Percentiles rank a stretch among this genome's conserved stretches.
These are phyloP conservation scores for Lachancea sp. DNA, from an alignment of 805 yeast species.

Conservation along the genomic window DNA sequence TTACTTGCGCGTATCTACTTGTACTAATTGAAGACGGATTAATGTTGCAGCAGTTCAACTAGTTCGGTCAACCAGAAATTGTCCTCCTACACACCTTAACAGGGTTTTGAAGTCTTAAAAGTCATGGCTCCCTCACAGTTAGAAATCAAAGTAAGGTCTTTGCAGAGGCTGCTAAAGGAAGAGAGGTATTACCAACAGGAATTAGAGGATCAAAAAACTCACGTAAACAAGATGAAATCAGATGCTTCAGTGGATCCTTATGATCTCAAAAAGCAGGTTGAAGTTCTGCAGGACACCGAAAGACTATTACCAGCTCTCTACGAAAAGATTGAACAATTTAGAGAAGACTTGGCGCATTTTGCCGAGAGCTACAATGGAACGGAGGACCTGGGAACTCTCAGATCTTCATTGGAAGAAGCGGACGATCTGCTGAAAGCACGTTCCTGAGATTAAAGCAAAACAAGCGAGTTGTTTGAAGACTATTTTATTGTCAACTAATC, in stretches of 20 bases:
- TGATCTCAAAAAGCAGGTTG: constrained; percentile 52
- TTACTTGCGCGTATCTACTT: too few relatives aligned
- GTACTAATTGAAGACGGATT: too few relatives aligned
- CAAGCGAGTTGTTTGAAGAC: too few relatives aligned
- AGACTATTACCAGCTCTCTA: constrained; percentile 45
- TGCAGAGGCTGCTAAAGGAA: constrained; percentile 64
- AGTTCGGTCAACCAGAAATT: too few relatives aligned
- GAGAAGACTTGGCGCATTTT: constrained; percentile 36
- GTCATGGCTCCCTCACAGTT: constrained; percentile 62
- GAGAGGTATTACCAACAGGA: constrained; percentile 55
- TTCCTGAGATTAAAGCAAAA: too few relatives aligned
- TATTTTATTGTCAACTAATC: too few relatives aligned
- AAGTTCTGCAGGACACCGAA: constrained; percentile 49
- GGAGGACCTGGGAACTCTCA: constrained; percentile 30
- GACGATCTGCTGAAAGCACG: constrained; percentile 1
- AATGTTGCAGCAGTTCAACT: too few relatives aligned
- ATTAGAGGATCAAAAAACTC: constrained; percentile 44
- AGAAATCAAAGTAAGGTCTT: constrained; percentile 65
- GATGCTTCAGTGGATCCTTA: constrained; percentile 49
- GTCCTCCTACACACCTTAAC: neutral
- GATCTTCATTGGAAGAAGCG: constrained; percentile 2
- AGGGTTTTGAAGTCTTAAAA: neutral
- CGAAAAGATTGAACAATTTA: constrained; percentile 37
- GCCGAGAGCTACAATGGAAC: constrained; percentile 34
- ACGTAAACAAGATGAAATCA: constrained; percentile 42